These are phyloP conservation scores for Coniochaeta pulveracea DNA, from an alignment of 2,329 filamentous ascomycete genomes.

Conservation along the genomic window DNA sequence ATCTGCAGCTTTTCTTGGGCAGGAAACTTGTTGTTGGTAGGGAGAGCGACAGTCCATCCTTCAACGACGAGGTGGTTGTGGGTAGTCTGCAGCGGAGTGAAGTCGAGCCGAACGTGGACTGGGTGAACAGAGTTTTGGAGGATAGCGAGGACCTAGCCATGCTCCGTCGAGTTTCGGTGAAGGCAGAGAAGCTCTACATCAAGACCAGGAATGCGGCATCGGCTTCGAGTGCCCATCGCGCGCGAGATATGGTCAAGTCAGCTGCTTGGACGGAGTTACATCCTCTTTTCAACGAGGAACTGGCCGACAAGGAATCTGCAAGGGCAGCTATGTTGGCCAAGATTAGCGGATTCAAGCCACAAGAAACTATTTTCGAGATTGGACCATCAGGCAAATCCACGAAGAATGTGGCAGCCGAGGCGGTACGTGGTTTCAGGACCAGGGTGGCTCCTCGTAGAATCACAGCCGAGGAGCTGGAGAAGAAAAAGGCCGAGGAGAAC, in stretches of 20 bases:
- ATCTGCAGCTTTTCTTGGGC: constrained; percentile 90
- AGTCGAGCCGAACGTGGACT: constrained; percentile 69
- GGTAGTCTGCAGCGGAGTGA: constrained; percentile 63
- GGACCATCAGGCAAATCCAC: constrained; percentile 52
- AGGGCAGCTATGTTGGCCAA: constrained; percentile 78
- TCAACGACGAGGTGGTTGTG: constrained; percentile 72
- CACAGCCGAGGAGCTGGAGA: constrained; percentile 19
- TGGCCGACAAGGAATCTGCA: constrained; percentile 54
- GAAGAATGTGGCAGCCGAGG: constrained; percentile 54
- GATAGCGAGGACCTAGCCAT: constrained; percentile 64
- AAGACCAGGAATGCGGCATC: constrained; percentile 86
- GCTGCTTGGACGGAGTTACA: constrained; percentile 66
- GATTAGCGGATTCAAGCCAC: constrained; percentile 78
- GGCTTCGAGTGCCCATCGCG: constrained; percentile 76
- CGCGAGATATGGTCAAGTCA: constrained; percentile 64
- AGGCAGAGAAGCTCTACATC: constrained; percentile 88
- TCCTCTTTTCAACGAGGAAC: constrained; percentile 65
- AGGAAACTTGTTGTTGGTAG: constrained; percentile 69
- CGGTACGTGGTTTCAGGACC: constrained; percentile 63
- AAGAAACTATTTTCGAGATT: constrained; percentile 95
- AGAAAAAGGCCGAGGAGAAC: constrained; percentile 18
- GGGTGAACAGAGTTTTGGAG: constrained; percentile 65
- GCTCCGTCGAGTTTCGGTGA: constrained; percentile 63
- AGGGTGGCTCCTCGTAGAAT: constrained; percentile 51
- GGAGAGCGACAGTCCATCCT: constrained; percentile 52